Base-by-base conservation (phyloP, 169 alveolate species). In the Eimeria praecox region DNA sequence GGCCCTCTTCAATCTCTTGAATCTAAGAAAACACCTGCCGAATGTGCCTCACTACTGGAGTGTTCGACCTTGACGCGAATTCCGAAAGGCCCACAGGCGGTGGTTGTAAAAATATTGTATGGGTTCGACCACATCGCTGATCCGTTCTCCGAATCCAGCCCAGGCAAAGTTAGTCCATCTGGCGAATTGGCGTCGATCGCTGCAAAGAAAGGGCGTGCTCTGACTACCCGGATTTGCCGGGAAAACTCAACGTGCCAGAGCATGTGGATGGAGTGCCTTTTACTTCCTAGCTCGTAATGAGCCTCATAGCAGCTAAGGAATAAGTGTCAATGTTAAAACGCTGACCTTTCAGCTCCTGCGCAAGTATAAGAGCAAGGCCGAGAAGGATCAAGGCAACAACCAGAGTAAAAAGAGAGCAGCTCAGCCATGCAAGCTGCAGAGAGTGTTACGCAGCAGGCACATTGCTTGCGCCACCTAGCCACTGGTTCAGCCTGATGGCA, bases 51-150 rank as follows among this genome's bases (percentile, higher is more conserved):
- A 87, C 94, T 87, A 75, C 94, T 87, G 94, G 94, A 90, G 62
- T 94, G 96, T 66, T 94, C 96, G 42, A 94, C 89, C 80, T 94
- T 82, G 24, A 94, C 78, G 40, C 94, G 38, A 59, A 64, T 89
- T 54, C 77, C 89, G 59, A 54, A 30, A n/a, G 83, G 64, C 88
- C 96, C 96, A 46, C 96, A 94, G 44, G 94, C 35, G 24, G 96
- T 94, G 64, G 96, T 94, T 49, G 90, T 88, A 78, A 88, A 73
- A 56, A 94, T 64, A 52, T 66, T 82, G n/a, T 83, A 94, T 4
- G 96, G 96, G 40, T 62, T 94, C 33, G 90, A 75, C 96, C 82
- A 85, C 46, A 24, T 44, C 59, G 44, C 69, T 9, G 56, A 24
- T 24, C 94, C 94, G 8, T 49, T 38, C 22, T 56, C 92, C 56